These are phyloP conservation scores for Penicillium simplicissimum DNA, from an alignment of 495 filamentous ascomycete genomes.

Conservation along the genomic window DNA sequence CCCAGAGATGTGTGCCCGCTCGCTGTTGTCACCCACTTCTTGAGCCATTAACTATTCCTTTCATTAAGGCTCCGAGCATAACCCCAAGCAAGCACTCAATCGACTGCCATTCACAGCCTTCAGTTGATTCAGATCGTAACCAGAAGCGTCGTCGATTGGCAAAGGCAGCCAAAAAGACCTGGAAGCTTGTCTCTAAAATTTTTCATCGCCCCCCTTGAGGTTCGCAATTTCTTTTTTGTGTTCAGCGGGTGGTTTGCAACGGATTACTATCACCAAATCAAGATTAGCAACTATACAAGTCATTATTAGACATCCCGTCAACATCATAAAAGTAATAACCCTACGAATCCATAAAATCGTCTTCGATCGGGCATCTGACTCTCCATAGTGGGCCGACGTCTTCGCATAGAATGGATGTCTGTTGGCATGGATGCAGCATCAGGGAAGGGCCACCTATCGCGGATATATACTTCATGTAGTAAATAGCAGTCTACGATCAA, in stretches of 20 bases:
- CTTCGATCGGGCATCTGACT: no score
- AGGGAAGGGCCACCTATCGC: no score
- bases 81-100: neutral
- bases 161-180: neutral
- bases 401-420: no score
- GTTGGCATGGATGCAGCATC: no score
- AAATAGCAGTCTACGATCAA: no score
- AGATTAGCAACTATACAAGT: no score
- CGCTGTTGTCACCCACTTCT: neutral
- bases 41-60: neutral
- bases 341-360: no score
- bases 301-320: no score
- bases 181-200: neutral
- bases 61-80: neutral
- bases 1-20: neutral
- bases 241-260: neutral
- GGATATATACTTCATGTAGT: no score
- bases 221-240: neutral
- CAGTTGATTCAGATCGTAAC: neutral
- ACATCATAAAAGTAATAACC: no score
- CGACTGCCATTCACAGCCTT: neutral
- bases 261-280: neutral
- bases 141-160: neutral
- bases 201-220: neutral
- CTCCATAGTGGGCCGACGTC: no score